Percentiles rank a stretch among this genome's conserved stretches.
Evolutionary conservation across 148 eudicot species (phyloP).

Genomic region (Amaranthus palmeri): DNA sequence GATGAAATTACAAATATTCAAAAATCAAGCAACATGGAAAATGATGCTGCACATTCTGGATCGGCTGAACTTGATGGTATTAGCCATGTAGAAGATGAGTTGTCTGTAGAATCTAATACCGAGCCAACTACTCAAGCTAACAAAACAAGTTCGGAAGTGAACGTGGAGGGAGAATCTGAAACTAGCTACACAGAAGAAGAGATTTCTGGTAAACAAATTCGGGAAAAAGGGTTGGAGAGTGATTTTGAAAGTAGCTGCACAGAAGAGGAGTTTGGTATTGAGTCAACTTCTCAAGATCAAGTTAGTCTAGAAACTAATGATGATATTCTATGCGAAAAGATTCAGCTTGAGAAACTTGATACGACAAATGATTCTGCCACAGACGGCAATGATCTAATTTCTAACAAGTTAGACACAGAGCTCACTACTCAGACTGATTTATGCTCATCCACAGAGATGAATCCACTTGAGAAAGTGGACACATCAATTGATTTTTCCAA

Average conservation of each 20-base stretch:
- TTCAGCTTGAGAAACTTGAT: background rate
- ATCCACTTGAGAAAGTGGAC: no score
- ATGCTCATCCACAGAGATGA: background rate
- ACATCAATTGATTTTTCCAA: no score
- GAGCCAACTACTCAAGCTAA: background rate
- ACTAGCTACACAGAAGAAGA: slow-evolving; percentile 1
- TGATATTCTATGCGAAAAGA: background rate
- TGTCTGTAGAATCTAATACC: background rate
- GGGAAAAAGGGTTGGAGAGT: slow-evolving; percentile 1
- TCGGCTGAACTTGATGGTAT: background rate
- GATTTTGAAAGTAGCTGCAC: background rate
- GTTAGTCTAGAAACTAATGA: background rate
- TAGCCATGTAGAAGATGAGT: background rate
- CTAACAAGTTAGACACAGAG: slow-evolving; percentile 6
- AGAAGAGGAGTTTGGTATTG: slow-evolving; percentile 8
- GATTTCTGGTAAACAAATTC: background rate
- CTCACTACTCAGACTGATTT: background rate
- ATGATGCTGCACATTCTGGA: background rate
- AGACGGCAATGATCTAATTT: background rate
- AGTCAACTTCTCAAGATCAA: slow-evolving; percentile 2
- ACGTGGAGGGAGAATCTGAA: background rate
- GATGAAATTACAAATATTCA: background rate
- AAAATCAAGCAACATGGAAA: background rate
- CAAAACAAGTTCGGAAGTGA: background rate
- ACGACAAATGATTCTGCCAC: background rate